Evolutionary conservation across 768 basidiomycete species (phyloP), one percentile per base, ranked within the genome.

Genomic region (Auricularia sp.): DNA sequence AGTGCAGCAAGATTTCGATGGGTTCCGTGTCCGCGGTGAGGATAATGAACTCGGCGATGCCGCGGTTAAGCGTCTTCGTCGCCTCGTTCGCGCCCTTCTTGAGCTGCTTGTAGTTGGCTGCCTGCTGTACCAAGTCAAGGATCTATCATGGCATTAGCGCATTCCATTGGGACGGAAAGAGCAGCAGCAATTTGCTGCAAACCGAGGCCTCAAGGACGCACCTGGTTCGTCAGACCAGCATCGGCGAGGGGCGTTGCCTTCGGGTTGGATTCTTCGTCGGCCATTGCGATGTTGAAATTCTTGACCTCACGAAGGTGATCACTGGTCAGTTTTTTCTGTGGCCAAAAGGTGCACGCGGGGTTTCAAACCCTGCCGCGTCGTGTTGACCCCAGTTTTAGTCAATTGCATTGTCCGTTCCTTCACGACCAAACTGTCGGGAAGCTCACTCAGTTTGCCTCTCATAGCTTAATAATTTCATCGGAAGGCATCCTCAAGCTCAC

Each of bases 31-130:
- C 94, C 64, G 88, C 88, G 64, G 97, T 97, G 76, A 99, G 81
- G 72, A 99, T 86, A 77, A 98, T 94, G 78, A 99, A 92, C 78
- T 99, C 97, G 66, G 95, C 90, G 69, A 96, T 92, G 80, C 96
- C 96, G 72, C 96, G 92, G 76, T 98, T 98, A 68, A 98, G 84
- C 21, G 94, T 97, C 81, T 99, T 99, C 69, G 97, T 99, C 56
- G 95, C 94, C 85, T 99, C 97, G 77, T 99, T 99, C 54, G 97
- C 97, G 67, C 97, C 96, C 80, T 98, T 98, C 80, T 98, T 98
- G 61, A 98, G 79, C 76, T 98, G 95, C 79, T 98, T 98, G 81
- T 96, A 97, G 76, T 94, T 89, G n/a, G 85, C 81, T 51, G 96
- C 95, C 77, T 96, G 92, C 74, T 97, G 93, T 37, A 97, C 90